Evolutionary conservation across 306 rosid genomes (phyloP).

Genomic region (Cicer arietinum): DNA sequence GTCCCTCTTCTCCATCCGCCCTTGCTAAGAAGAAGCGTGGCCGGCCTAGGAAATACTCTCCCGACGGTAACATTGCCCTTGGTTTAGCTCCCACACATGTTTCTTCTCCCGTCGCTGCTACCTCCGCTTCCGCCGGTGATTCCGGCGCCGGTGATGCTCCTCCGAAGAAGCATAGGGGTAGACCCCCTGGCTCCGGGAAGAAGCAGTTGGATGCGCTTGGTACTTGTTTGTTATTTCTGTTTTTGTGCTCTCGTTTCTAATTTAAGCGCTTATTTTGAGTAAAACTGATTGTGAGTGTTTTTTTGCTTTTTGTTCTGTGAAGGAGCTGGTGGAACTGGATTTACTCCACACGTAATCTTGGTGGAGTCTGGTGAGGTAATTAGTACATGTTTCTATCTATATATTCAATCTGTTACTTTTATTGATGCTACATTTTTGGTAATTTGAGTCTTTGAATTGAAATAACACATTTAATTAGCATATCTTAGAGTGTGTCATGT

Average conservation of each 20-base stretch:
- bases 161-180: constrained; percentile 74
- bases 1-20: constrained; percentile 59
- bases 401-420: constrained; percentile 10
- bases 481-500: background rate
- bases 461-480: background rate
- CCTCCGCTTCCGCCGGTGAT: constrained; percentile 38
- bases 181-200: constrained; percentile 93
- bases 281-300: constrained; percentile 36
- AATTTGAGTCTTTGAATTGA: background rate
- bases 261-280: constrained; percentile 21
- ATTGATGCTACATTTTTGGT: constrained; percentile 7
- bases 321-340: constrained; percentile 85
- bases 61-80: constrained; percentile 89
- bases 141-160: constrained; percentile 64
- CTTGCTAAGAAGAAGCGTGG: constrained; percentile 88
- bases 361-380: constrained; percentile 87
- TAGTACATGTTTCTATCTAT: background rate
- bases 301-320: constrained; percentile 33
- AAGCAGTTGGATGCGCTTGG: constrained; percentile 85
- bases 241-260: background rate
- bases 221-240: constrained; percentile 36
- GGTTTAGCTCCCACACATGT: constrained; percentile 67
- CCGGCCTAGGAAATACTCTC: constrained; percentile 87
- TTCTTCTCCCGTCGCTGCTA: constrained; percentile 49
- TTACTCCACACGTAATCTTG: constrained; percentile 83